Evolutionary conservation across 2,329 filamentous ascomycete species (phyloP).

Genomic region (Penicillium carneum): DNA sequence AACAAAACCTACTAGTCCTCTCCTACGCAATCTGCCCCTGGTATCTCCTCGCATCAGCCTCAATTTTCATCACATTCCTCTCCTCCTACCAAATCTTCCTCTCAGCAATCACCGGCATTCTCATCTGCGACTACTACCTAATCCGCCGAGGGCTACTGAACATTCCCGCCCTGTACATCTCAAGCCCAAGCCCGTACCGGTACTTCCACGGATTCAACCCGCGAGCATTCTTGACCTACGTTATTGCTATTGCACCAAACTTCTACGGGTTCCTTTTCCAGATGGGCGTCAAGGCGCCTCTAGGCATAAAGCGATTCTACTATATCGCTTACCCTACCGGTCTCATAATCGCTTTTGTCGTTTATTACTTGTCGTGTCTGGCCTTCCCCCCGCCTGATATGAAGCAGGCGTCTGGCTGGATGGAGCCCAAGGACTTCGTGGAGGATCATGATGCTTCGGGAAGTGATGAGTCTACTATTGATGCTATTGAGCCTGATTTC

Average conservation of each 20-base stretch:
- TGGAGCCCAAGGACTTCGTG: slow-evolving; percentile 50
- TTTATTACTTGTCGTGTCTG: slow-evolving; percentile 28
- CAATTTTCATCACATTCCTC: slow-evolving; percentile 52
- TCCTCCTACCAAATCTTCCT: slow-evolving; percentile 53
- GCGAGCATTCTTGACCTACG: slow-evolving; percentile 45
- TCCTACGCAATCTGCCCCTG: slow-evolving; percentile 50
- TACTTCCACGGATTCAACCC: slow-evolving; percentile 49
- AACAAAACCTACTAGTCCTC: slow-evolving; percentile 27
- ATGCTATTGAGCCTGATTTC: neutral
- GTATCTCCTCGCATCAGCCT: slow-evolving; percentile 47
- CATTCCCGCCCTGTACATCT: slow-evolving; percentile 48
- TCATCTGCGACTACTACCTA: slow-evolving; percentile 55
- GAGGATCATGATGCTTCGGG: slow-evolving; percentile 28
- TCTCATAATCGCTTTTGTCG: slow-evolving; percentile 43
- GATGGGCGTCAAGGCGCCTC: slow-evolving; percentile 49
- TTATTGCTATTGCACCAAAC: slow-evolving; percentile 51
- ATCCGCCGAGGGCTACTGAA: slow-evolving; percentile 47
- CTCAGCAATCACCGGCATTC: slow-evolving; percentile 52
- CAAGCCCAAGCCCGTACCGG: slow-evolving; percentile 42
- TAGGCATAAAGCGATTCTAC: slow-evolving; percentile 56
- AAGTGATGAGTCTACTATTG: neutral
- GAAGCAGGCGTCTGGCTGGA: slow-evolving; percentile 37
- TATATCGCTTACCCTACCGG: slow-evolving; percentile 64
- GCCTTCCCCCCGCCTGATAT: slow-evolving; percentile 18
- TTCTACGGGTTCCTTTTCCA: slow-evolving; percentile 54